Base-by-base conservation (phyloP, 2,329 filamentous ascomycete species). In the Emergomyces pasteurianus region DNA sequence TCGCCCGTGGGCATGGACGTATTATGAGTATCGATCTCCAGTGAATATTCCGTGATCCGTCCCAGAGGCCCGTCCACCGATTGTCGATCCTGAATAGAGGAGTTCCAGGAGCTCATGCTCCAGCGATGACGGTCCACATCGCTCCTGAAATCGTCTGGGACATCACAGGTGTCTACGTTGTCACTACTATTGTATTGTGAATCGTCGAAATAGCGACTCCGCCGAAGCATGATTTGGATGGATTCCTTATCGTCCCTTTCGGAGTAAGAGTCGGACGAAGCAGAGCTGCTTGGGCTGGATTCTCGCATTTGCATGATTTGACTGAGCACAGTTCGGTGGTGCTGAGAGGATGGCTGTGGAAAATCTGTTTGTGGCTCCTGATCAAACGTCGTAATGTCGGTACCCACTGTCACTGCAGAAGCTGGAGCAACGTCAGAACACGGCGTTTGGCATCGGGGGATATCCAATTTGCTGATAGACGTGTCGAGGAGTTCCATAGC, bases 281-380 rank as follows among this genome's bases (percentile, higher is more conserved):
- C 64, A 46, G 68, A 72, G 49, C 72, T 71, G 61, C 71, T 73
- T 10, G 78, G 74, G 57, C 75, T 79, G 5, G 73, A 74, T 60
- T 77, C 75, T 23, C 79, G 76, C 64, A 80, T 75, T 53, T 74
- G 73, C 74, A 78, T 78, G 34, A 81, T 79, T 49, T 80, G 78
- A 58, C 70, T 76, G 23, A 80, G 67, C 7, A 81, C 67, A n/a
- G 76, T 76, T 43, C 73, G 71, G 58, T 77, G 73, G 18, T 71
- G 68, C 34, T 70, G 67, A 23, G 64, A 59, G 43, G 65, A 63
- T 38, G 34, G 54, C 60, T 66, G 70, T 60, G 66, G 80, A 74
- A 74, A 65, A n/a, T 85, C 82, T 1, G 80, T 83, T 69, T 90
- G 87, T 26, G 85, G 80, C 66, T 90, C 87, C n/a, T 79, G 80